phyloP scores from a whole-genome alignment of 2,329 filamentous ascomycete species.

The Triangularia setosa region DNA sequence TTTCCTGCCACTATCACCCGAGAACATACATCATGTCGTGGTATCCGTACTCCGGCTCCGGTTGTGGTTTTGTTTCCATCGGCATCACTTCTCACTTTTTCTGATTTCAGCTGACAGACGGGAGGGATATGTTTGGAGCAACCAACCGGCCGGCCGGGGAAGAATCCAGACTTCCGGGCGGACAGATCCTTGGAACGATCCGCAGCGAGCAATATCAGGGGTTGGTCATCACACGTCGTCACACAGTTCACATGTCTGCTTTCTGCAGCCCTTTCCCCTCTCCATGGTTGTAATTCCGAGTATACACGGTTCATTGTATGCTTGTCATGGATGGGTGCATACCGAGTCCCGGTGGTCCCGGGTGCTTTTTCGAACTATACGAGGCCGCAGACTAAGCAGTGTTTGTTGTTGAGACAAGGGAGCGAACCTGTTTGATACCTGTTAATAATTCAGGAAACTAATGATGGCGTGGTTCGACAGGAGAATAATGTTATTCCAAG shows the following conservation, averaged over 20 bases:
- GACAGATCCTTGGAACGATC: background rate
- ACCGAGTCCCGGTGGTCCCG: background rate
- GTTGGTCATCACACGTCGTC: background rate
- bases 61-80: background rate
- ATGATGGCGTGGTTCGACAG: background rate
- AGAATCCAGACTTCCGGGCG: background rate
- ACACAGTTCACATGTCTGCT: background rate
- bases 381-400: background rate
- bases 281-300: background rate
- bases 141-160: conserved; percentile 2
- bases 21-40: background rate
- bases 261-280: background rate
- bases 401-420: background rate
- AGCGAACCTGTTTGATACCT: background rate
- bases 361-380: background rate
- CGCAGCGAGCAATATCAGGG: background rate
- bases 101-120: background rate
- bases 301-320: background rate
- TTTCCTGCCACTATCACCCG: background rate
- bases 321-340: background rate
- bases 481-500: background rate
- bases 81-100: background rate
- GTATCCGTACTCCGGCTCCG: background rate
- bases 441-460: background rate
- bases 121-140: background rate